A percentile compares a stretch with the other conserved stretches of the same genome.
Conservation (phyloP, 2,329 filamentous ascomycete genomes). For the Cytospora piceae region DNA sequence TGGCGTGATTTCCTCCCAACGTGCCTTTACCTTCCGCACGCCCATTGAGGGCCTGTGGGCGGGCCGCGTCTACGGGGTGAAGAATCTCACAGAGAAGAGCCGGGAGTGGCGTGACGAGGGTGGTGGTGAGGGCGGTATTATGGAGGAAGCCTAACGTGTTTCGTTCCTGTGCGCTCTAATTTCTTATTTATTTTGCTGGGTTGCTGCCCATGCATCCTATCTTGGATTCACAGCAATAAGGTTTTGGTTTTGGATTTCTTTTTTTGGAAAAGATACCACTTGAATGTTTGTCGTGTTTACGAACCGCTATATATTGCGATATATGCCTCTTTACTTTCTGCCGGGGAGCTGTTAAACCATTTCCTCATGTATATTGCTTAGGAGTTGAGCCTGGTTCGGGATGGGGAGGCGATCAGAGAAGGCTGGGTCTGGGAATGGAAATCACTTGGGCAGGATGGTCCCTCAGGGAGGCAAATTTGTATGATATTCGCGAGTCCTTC, state of each 20-base stretch:
- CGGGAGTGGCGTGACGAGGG: constrained; percentile 90
- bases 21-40: constrained; percentile 91
- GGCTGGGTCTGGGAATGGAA: background rate
- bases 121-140: constrained; percentile 70
- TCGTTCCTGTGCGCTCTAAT: background rate
- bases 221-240: background rate
- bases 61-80: constrained; percentile 77
- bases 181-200: constrained; percentile 18
- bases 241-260: constrained; percentile 6
- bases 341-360: background rate
- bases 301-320: constrained; percentile 1
- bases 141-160: constrained; percentile 58
- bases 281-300: constrained; percentile 2
- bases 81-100: constrained; percentile 78
- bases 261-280: constrained; percentile 14
- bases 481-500: background rate
- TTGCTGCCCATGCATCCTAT: constrained; percentile 1
- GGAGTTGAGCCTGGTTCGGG: background rate
- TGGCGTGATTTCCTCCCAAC: constrained; percentile 92
- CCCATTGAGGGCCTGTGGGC: constrained; percentile 91
- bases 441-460: background rate
- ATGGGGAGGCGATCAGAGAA: background rate
- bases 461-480: background rate
- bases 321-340: constrained; percentile 6
- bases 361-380: background rate